Conservation (phyloP, 2,329 filamentous ascomycete species). For the Lachnellula arida region DNA sequence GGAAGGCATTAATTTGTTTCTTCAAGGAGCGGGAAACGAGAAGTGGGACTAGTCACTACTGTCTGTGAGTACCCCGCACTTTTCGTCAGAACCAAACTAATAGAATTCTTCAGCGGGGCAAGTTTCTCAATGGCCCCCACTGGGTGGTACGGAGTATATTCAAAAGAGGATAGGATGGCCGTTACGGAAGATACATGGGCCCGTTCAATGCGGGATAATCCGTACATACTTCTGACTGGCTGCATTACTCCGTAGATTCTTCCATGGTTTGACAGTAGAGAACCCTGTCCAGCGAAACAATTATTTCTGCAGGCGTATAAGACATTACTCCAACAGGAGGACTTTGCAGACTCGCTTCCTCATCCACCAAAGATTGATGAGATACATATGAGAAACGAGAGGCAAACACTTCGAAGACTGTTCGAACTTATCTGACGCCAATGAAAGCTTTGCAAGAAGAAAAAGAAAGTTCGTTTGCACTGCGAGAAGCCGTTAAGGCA, state of each 20-base stretch:
- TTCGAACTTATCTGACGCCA: slow-evolving; percentile 57
- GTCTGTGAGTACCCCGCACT: slow-evolving; percentile 14
- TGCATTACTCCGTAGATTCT: slow-evolving; percentile 37
- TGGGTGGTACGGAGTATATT: slow-evolving; percentile 40
- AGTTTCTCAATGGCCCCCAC: slow-evolving; percentile 47
- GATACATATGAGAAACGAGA: slow-evolving; percentile 58
- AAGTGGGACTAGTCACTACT: slow-evolving; percentile 8
- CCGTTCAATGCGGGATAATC: slow-evolving; percentile 41
- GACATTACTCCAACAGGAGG: slow-evolving; percentile 34
- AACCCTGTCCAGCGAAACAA: slow-evolving; percentile 51
- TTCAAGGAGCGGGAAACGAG: slow-evolving; percentile 36
- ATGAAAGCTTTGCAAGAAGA: slow-evolving; percentile 50
- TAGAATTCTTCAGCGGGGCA: slow-evolving; percentile 35
- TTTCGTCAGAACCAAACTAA: not conserved
- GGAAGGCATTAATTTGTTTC: slow-evolving; percentile 46
- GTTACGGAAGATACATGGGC: slow-evolving; percentile 40
- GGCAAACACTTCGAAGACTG: slow-evolving; percentile 58
- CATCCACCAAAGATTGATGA: slow-evolving; percentile 78
- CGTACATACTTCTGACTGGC: slow-evolving; percentile 2
- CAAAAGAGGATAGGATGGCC: slow-evolving; percentile 43
- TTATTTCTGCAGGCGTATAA: slow-evolving; percentile 75
- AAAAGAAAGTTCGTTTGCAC: slow-evolving; percentile 66
- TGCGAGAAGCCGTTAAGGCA: slow-evolving; percentile 71
- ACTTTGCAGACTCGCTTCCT: slow-evolving; percentile 50
- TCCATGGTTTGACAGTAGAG: slow-evolving; percentile 36